A percentile compares a stretch with the other conserved stretches of the same genome.
phyloP scores from a whole-genome alignment of 345 rosid genomes.

The Populus nigra region DNA sequence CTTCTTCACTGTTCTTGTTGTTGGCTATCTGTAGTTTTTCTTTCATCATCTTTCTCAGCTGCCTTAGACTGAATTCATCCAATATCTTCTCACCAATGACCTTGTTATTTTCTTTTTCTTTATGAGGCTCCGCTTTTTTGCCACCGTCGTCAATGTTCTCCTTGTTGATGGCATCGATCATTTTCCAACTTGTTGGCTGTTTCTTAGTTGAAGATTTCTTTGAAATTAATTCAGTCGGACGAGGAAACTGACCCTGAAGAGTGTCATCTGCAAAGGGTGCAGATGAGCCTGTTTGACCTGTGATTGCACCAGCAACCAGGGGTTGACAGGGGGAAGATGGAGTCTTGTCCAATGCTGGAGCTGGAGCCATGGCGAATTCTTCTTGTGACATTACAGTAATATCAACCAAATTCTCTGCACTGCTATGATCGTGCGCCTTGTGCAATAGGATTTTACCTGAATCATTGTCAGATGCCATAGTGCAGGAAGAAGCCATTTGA shows the following conservation, averaged over 20 bases:
- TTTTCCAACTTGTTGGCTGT: slow-evolving; percentile 24
- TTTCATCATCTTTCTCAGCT: slow-evolving; percentile 42
- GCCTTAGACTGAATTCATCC: slow-evolving; percentile 40
- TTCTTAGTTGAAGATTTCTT: slow-evolving; percentile 18
- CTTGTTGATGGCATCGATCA: slow-evolving; percentile 27
- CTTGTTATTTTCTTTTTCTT: slow-evolving; percentile 16
- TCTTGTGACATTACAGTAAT: slow-evolving; percentile 11
- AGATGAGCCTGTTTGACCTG: background rate
- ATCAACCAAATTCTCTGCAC: slow-evolving; percentile 2
- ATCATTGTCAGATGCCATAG: background rate
- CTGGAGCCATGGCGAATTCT: slow-evolving; percentile 1
- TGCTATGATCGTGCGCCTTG: background rate
- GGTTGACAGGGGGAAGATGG: slow-evolving; percentile 11
- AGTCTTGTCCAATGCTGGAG: slow-evolving; percentile 16
- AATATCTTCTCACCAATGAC: slow-evolving; percentile 18
- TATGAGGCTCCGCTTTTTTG: slow-evolving; percentile 16
- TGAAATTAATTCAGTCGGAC: slow-evolving; percentile 4
- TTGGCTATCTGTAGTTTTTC: slow-evolving; percentile 25
- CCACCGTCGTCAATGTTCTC: slow-evolving; percentile 33
- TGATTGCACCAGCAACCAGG: slow-evolving; percentile 11
- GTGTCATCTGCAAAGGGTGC: slow-evolving; percentile 30
- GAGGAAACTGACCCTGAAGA: slow-evolving; percentile 27
- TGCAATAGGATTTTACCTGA: background rate
- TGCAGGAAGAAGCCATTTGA: slow-evolving; percentile 5
- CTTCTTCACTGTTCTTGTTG: slow-evolving; percentile 21